These are phyloP conservation scores for Aaosphaeria arxii DNA, from an alignment of 2,329 filamentous ascomycete genomes.

Conservation along the genomic window DNA sequence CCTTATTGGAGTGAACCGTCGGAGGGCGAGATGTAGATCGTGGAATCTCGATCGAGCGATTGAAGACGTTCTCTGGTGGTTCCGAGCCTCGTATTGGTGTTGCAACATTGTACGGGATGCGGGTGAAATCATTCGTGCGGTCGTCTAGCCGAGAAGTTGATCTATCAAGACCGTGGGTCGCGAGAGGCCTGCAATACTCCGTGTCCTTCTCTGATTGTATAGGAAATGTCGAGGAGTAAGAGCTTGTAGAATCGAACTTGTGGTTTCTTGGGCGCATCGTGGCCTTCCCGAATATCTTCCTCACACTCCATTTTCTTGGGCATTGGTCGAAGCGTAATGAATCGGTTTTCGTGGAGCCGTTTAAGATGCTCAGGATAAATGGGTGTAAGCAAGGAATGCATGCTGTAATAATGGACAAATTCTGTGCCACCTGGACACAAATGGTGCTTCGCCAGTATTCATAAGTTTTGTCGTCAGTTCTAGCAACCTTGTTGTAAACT, in stretches of 20 bases:
- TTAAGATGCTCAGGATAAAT: constrained; percentile 19
- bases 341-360: constrained; percentile 12
- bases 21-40: constrained; percentile 6
- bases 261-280: neutral
- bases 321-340: constrained; percentile 3
- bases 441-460: constrained; percentile 17
- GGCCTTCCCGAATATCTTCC: neutral
- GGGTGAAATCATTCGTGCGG: constrained; percentile 16
- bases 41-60: constrained; percentile 18
- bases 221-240: constrained; percentile 5
- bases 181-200: constrained; percentile 22
- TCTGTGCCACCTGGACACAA: constrained; percentile 25
- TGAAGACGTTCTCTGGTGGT: constrained; percentile 21
- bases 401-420: constrained; percentile 26
- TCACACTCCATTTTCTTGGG: neutral
- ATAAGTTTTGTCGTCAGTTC: constrained; percentile 9
- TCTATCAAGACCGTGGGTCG: constrained; percentile 24
- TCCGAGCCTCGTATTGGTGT: constrained; percentile 8
- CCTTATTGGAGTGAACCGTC: constrained; percentile 3
- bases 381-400: constrained; percentile 23
- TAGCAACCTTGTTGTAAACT: constrained; percentile 16
- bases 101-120: constrained; percentile 14
- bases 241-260: constrained; percentile 6
- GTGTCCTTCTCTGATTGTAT: constrained; percentile 9
- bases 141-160: constrained; percentile 1